These are phyloP conservation scores for Cladophialophora psammophila DNA, from an alignment of 2,329 filamentous ascomycete genomes.

Conservation along the genomic window DNA sequence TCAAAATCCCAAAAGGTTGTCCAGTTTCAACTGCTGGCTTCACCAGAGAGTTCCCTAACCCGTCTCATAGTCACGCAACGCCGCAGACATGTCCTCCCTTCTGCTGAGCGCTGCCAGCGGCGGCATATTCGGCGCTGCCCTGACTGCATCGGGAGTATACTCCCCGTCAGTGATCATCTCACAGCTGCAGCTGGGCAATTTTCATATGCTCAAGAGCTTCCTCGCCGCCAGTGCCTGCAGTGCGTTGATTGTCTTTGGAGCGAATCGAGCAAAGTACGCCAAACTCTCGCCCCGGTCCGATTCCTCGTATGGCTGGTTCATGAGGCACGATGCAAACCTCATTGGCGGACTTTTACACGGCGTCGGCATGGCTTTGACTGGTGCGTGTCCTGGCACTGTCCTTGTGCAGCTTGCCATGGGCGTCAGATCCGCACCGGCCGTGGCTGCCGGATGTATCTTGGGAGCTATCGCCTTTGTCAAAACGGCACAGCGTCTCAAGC, in stretches of 20 bases:
- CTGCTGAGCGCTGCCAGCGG: conserved; percentile 56
- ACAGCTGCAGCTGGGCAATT: conserved; percentile 68
- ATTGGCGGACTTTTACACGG: conserved; percentile 69
- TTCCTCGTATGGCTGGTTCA: conserved; percentile 62
- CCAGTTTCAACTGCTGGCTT: not conserved
- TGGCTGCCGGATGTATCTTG: conserved; percentile 61
- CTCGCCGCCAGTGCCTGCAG: conserved; percentile 68
- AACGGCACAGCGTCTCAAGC: conserved; percentile 25
- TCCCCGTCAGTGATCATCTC: conserved; percentile 65
- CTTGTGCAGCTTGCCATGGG: conserved; percentile 66
- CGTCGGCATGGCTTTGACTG: conserved; percentile 70
- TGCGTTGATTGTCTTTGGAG: conserved; percentile 60
- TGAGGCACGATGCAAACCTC: conserved; percentile 68
- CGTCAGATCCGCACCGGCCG: conserved; percentile 60
- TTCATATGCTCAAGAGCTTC: conserved; percentile 72
- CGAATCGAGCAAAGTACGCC: conserved; percentile 55
- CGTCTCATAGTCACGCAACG: not conserved
- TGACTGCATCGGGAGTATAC: conserved; percentile 67
- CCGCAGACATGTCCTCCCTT: conserved; percentile 28
- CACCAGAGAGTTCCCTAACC: not conserved
- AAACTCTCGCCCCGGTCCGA: conserved; percentile 58
- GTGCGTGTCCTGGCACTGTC: conserved; percentile 71
- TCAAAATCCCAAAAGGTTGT: not conserved
- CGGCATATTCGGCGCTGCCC: conserved; percentile 67
- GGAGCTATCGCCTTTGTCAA: conserved; percentile 57